These are phyloP conservation scores for Hawksworthiomyces lignivorus DNA, from an alignment of 2,329 filamentous ascomycete genomes.

Conservation along the genomic window DNA sequence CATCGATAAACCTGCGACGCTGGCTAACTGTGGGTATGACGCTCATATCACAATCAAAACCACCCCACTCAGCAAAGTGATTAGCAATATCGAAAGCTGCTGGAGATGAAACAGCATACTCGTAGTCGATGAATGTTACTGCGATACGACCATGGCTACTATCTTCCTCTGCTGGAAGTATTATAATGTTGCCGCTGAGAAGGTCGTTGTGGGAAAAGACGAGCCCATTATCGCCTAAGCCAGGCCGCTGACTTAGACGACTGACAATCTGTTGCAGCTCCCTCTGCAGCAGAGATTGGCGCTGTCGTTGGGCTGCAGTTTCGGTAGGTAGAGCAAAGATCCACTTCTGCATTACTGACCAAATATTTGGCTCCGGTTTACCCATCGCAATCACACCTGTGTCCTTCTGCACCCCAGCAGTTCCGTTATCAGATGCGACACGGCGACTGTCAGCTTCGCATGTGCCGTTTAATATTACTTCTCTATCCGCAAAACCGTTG, in stretches of 20 bases:
- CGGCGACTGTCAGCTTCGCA: too few species aligned
- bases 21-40: slow-evolving; percentile 72
- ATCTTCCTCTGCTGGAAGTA: slow-evolving; percentile 42
- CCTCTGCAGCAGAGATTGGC: slow-evolving; percentile 60
- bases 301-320: slow-evolving; percentile 60
- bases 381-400: slow-evolving; percentile 51
- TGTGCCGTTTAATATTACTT: too few species aligned
- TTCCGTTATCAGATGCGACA: too few species aligned
- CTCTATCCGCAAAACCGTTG: slow-evolving; percentile 18
- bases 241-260: slow-evolving; percentile 67
- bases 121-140: slow-evolving; percentile 93
- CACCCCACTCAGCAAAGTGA: slow-evolving; percentile 97
- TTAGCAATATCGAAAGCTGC: slow-evolving; percentile 96
- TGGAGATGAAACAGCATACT: slow-evolving; percentile 90
- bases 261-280: slow-evolving; percentile 66
- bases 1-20: slow-evolving; percentile 70
- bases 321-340: slow-evolving; percentile 72
- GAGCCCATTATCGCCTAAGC: slow-evolving; percentile 68
- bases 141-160: background rate
- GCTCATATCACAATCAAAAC: slow-evolving; percentile 87
- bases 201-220: slow-evolving; percentile 95
- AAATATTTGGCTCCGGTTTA: slow-evolving; percentile 76
- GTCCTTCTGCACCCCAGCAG: slow-evolving; percentile 22
- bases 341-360: slow-evolving; percentile 96
- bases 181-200: slow-evolving; percentile 92